phyloP scores from a whole-genome alignment of 768 basidiomycete species.

The Favolaschia claudopus region DNA sequence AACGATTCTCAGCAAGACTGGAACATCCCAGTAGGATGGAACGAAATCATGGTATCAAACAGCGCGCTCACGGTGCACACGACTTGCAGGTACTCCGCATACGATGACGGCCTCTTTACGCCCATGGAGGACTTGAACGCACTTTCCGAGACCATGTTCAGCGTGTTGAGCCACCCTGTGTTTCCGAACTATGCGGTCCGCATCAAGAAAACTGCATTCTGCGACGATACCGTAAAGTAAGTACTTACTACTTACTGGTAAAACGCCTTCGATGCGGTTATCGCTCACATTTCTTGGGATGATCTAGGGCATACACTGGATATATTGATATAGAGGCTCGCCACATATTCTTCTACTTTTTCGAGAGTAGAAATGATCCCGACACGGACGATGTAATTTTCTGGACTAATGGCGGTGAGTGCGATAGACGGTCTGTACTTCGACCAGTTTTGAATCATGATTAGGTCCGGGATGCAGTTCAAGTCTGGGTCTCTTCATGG shows the following conservation, averaged over 20 bases:
- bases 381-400: slow-evolving; percentile 68
- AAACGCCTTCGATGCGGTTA: not conserved
- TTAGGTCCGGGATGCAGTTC: slow-evolving; percentile 51
- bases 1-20: not conserved
- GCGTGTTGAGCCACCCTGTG: slow-evolving; percentile 47
- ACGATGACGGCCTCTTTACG: slow-evolving; percentile 27
- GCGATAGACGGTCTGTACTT: not conserved
- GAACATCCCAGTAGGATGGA: not conserved
- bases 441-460: not conserved
- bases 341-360: slow-evolving; percentile 81
- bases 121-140: slow-evolving; percentile 24
- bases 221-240: slow-evolving; percentile 49
- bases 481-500: slow-evolving; percentile 75
- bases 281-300: not conserved
- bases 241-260: slow-evolving; percentile 1
- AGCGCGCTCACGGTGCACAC: not conserved
- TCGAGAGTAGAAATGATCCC: slow-evolving; percentile 71
- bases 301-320: slow-evolving; percentile 65
- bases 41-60: not conserved
- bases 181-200: slow-evolving; percentile 53
- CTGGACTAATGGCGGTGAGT: slow-evolving; percentile 57
- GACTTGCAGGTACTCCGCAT: slow-evolving; percentile 9
- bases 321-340: slow-evolving; percentile 72
- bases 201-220: slow-evolving; percentile 48
- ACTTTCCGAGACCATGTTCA: slow-evolving; percentile 42